phyloP scores from a whole-genome alignment of 2,329 filamentous ascomycete genomes.

The Monilinia laxa region DNA sequence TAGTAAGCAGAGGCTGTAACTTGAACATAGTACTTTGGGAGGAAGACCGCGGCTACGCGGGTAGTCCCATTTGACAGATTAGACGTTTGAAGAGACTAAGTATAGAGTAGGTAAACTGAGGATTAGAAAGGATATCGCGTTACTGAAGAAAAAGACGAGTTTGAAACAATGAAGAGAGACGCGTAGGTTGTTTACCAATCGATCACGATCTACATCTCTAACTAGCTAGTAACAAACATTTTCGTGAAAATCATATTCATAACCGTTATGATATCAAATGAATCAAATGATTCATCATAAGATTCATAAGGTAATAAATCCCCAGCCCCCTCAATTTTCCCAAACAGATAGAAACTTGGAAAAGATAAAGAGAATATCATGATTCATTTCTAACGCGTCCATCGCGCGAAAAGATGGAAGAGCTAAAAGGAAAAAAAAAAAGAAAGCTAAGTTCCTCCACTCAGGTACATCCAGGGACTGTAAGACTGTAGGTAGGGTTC shows the following conservation, averaged over 20 bases:
- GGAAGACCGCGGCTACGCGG: slow-evolving; percentile 18
- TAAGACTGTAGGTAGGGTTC: slow-evolving; percentile 6
- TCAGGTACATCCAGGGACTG: slow-evolving; percentile 5
- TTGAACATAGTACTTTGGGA: not conserved
- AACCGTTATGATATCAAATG: not conserved
- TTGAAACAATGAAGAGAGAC: slow-evolving; percentile 5
- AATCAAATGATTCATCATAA: not conserved
- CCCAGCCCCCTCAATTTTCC: slow-evolving; percentile 18
- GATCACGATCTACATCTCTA: not conserved
- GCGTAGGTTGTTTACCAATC: not conserved
- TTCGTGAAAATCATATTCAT: not conserved
- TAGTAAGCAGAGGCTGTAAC: slow-evolving; percentile 6
- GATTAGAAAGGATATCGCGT: slow-evolving; percentile 6
- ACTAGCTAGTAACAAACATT: not conserved
- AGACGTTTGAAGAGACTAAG: not conserved
- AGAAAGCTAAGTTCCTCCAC: slow-evolving; percentile 8
- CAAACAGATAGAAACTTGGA: not conserved
- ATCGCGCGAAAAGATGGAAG: not conserved
- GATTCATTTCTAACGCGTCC: slow-evolving; percentile 5
- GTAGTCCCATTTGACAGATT: slow-evolving; percentile 24
- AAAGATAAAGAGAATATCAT: slow-evolving; percentile 1
- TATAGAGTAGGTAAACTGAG: not conserved
- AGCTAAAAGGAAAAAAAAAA: not conserved
- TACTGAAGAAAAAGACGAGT: not conserved
- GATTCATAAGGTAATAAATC: not conserved